These are phyloP conservation scores for Imleria badia DNA, from an alignment of 768 basidiomycete genomes.

Conservation along the genomic window DNA sequence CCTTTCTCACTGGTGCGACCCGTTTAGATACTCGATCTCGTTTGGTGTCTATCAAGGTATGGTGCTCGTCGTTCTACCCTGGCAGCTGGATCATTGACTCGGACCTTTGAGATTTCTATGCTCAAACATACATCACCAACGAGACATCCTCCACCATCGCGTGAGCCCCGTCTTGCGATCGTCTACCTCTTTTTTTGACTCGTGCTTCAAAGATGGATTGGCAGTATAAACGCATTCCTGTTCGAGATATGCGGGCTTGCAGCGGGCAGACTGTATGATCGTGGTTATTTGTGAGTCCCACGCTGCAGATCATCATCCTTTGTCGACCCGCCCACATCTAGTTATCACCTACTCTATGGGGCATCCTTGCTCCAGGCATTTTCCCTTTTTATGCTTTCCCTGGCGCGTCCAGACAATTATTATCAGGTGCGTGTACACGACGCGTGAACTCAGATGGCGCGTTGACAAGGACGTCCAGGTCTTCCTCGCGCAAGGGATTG, in stretches of 20 bases:
- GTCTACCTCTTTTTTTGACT: not conserved
- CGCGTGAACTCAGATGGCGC: too few species aligned
- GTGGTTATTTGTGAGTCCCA: conserved; percentile 48
- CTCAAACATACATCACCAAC: conserved; percentile 36
- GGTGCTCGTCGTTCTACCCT: not conserved
- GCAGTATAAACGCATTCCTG: conserved; percentile 49
- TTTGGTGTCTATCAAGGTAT: conserved; percentile 47
- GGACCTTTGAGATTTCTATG: conserved; percentile 37
- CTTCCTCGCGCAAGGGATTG: conserved; percentile 53
- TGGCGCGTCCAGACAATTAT: conserved; percentile 41
- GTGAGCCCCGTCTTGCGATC: conserved; percentile 23
- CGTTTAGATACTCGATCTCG: conserved; percentile 35
- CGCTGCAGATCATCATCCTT: too few species aligned
- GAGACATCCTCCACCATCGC: conserved; percentile 40
- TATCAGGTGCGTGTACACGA: conserved; percentile 37
- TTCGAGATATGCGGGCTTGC: conserved; percentile 44
- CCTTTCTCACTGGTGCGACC: not conserved
- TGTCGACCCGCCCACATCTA: conserved; percentile 9
- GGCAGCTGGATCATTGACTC: not conserved
- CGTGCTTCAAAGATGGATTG: conserved; percentile 38
- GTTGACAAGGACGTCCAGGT: conserved; percentile 33
- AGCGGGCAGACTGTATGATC: conserved; percentile 50
- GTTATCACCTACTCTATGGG: conserved; percentile 26
- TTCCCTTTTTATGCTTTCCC: conserved; percentile 47
- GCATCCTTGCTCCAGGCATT: conserved; percentile 30